Base-by-base conservation (phyloP, 2,329 filamentous ascomycete species). In the Amauroascus verrucosus region DNA sequence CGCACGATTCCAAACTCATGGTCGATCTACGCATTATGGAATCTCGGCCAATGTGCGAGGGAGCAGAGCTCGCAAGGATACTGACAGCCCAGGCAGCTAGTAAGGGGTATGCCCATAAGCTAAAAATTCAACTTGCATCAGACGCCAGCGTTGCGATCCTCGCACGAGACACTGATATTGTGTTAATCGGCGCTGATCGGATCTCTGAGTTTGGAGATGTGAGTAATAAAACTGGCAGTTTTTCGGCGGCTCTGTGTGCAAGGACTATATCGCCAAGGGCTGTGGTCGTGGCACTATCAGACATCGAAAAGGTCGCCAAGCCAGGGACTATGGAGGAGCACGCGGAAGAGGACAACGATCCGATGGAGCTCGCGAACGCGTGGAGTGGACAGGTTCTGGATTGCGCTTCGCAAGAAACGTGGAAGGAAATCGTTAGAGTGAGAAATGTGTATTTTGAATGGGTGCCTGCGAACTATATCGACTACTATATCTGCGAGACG, bases 1-100 rank as follows among this genome's bases (percentile, higher is more conserved):
- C 24, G 7, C 13, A 16, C 8, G 20, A 32, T 20, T 16, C 20
- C 1, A 28, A 48, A 24, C 51, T 53, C 28, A 38, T 22, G 6
- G 20, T 57, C 30, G 46, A 82, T 48, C 64, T 86, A 16, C 76
- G 75, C 3, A 70, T 87, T 28, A 72, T 87, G 2, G 83, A 86
- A 63, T 86, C 83, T 1, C 73, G 83, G 0, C 84, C 84, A 0
- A 71, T 82, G 0, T 85, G 76, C 58, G 83, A 87, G 66, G 84
- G 83, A 6, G 78, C 78, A 3, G 75, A 72, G 7, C 72, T 82
- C 49, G 80, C 78, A 4, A 70, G 67, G n/a, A 66, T 65, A 3
- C 55, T 79, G 58, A 62, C 67, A 53, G 46, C 59, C 57, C 35
- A 55, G 55, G 54, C 66, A 58, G 6, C 56, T 60, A 7, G 64